Evolutionary conservation across 257 asterid species (phyloP).

Genomic region (Petrea volubilis): DNA sequence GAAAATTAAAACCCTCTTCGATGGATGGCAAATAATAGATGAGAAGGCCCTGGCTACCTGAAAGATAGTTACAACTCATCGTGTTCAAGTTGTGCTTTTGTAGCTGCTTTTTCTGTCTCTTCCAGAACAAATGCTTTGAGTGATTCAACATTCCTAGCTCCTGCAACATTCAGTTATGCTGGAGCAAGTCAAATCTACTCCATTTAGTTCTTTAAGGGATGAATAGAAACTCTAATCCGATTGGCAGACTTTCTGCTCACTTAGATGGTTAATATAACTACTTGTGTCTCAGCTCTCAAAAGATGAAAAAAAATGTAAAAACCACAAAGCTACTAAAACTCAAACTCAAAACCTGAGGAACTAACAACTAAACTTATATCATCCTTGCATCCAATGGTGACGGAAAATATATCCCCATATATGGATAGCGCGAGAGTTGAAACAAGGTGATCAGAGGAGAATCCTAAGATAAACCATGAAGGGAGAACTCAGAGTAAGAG

Average conservation of each 20-base stretch:
- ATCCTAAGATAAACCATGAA: background rate
- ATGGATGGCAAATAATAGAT: background rate
- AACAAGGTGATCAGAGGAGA: background rate
- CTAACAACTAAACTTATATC: background rate
- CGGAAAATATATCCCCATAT: background rate
- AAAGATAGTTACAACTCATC: conserved; percentile 54
- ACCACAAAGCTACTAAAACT: background rate
- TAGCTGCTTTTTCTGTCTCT: conserved; percentile 73
- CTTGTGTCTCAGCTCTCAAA: background rate
- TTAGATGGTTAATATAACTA: background rate
- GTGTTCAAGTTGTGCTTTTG: conserved; percentile 46
- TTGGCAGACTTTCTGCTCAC: background rate
- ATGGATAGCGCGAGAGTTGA: background rate
- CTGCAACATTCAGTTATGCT: conserved; percentile 34
- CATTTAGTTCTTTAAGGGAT: background rate
- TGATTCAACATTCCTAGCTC: conserved; percentile 64
- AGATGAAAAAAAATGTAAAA: background rate
- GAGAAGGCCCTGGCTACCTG: conserved; percentile 25
- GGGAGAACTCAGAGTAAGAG: background rate
- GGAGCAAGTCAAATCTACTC: background rate
- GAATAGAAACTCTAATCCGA: background rate
- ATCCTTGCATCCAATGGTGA: background rate
- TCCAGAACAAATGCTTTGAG: conserved; percentile 64
- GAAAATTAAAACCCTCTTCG: background rate
- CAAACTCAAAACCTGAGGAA: background rate